Base-by-base conservation (phyloP, 192 early-diverging fungal species). In the Jimgerdemannia flammicorona region DNA sequence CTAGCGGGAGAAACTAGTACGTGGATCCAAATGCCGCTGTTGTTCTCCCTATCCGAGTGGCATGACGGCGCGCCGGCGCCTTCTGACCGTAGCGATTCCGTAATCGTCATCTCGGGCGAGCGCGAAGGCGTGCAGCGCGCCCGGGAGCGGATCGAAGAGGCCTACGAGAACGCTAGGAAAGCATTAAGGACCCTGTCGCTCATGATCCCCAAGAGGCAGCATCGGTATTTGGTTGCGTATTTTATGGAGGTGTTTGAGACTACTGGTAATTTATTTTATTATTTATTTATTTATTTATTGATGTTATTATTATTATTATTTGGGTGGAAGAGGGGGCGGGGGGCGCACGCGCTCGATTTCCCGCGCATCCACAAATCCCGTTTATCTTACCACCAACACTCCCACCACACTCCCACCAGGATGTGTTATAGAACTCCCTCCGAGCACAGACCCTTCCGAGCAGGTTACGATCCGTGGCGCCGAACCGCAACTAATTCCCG, bases 171-270 rank as follows among this genome's bases (percentile, higher is more conserved):
- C 40, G 84, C 98, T 69, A 83, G 92, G 77, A 84, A 84, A 20
- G 88, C 77, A 42, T 91, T 93, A 67, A 82, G 89, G 43, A 90
- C 87, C 10, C 79, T 93, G 66, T 83, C 84, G 3, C 87, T 96
- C 66, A 85, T 86, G 63, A 85, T 98, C 64, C 92, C 93, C 64
- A 97, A 98, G 86, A 91, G 92, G 70, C 95, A 97, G 83, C 98
- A 98, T 81, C 92, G 91, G 64, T 97, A 96, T 80, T 83, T 99
- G 20, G 86, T 93, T 41, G 79, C 87, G 40, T 87, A 86, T 39
- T 86, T 98, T 67, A 85, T 90, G 69, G 96, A 97, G 65, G 93
- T 99, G 68, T 81, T 95, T 64, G 88, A 89, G n/a, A 83, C 87
- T 0, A 97, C 94, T 41, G 96, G 81, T 79, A 74, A 72, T 29